Conservation (phyloP, 192 early-diverging fungal genomes). For the Backusella parvicylindrica region DNA sequence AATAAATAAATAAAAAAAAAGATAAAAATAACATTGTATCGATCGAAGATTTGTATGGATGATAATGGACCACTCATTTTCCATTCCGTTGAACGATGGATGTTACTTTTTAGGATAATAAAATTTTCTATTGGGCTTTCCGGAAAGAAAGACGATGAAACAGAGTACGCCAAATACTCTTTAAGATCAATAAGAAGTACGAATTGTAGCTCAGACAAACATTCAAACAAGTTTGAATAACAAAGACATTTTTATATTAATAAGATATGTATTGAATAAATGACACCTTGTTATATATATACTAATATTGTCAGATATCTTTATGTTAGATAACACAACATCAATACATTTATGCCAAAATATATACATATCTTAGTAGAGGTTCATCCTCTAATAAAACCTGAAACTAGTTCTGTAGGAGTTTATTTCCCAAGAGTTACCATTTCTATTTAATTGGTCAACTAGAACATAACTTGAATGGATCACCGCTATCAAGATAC, state of each 20-base stretch:
- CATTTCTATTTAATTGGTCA: background rate
- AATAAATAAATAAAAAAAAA: too few relatives aligned
- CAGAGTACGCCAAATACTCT: background rate
- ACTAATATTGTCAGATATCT: too few relatives aligned
- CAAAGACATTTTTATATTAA: background rate
- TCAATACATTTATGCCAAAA: background rate
- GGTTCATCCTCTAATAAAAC: background rate
- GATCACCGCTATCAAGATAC: background rate
- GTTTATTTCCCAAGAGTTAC: background rate
- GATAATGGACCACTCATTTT: too few relatives aligned
- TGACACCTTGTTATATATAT: background rate
- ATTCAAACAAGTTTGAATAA: background rate
- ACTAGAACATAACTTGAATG: background rate
- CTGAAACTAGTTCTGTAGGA: background rate
- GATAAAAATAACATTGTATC: too few relatives aligned
- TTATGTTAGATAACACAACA: background rate
- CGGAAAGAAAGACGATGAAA: background rate
- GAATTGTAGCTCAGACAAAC: background rate
- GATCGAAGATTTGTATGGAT: too few relatives aligned
- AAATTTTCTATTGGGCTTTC: background rate
- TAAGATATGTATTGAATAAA: background rate
- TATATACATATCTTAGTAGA: background rate
- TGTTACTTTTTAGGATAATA: background rate
- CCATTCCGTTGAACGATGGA: too few relatives aligned
- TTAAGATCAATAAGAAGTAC: background rate